These are phyloP conservation scores for Pseudogymnoascus sp. DNA, from an alignment of 2,329 filamentous ascomycete species.

Conservation along the genomic window DNA sequence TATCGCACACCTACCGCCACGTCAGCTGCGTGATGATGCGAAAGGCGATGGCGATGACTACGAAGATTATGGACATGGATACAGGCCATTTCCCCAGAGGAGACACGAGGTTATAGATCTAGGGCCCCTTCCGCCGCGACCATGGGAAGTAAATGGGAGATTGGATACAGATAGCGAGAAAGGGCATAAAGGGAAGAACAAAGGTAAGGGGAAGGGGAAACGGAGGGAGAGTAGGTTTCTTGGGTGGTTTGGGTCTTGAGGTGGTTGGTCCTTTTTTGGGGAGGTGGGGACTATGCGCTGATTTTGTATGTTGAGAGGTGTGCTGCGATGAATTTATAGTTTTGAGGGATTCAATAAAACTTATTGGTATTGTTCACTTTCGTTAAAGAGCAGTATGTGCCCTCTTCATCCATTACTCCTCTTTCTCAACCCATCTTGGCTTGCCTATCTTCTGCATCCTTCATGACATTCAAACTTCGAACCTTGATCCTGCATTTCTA, in stretches of 20 bases:
- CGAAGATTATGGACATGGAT: not conserved
- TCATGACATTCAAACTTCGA: not conserved
- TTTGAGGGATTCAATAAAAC: not conserved
- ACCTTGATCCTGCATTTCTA: not conserved
- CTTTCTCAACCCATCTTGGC: not conserved
- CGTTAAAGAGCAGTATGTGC: not conserved
- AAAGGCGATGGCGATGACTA: not conserved
- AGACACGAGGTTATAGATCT: not conserved
- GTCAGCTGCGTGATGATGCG: not conserved
- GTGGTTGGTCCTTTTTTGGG: not conserved
- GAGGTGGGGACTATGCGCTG: not conserved
- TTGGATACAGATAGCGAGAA: not conserved
- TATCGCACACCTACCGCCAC: not conserved
- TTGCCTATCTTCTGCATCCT: not conserved
- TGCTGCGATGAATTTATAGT: not conserved
- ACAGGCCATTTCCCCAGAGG: not conserved
- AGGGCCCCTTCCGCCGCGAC: not conserved
- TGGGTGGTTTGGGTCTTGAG: not conserved
- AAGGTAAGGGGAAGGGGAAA: not conserved
- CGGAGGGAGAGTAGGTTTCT: not conserved
- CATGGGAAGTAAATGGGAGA: not conserved
- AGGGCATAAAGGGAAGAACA: not conserved
- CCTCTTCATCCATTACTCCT: not conserved
- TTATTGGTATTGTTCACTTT: not conserved
- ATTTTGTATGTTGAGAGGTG: not conserved